Evolutionary conservation across 2,329 filamentous ascomycete genomes (phyloP), one percentile per base, ranked within the genome.

Genomic region (Blastomyces emzantsi): DNA sequence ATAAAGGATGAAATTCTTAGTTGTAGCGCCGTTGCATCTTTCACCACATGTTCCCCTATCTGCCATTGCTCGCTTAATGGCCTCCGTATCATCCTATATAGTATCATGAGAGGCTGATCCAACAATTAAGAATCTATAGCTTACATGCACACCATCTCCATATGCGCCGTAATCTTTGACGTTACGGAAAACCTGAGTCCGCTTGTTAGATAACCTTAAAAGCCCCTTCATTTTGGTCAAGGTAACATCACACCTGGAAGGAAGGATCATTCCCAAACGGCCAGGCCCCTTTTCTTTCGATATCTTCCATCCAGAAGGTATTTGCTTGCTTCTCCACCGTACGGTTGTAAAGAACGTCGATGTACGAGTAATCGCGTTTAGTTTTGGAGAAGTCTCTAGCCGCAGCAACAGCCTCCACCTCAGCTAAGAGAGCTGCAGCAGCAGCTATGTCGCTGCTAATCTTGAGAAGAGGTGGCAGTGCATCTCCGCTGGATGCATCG

Each of bases 1-100:
- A 92, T 68, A 69, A 7, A 69, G 60, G 13, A 69, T 67, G 33
- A 64, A 64, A 60, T 62, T 62, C 43, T 69, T 68, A 22, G 63
- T 64, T n/a, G 67, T 69, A 33, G 65, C 61, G 9, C 66, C 64
- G 30, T 69, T 66, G 60, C 66, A 66, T 8, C 52, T 63, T 13
- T 60, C 65, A 25, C 67, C 67, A 57, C 66, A 69, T 47, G 60
- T 63, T 30, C 63, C 64, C 28, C 60, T 51, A 8, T 64, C 55
- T 39, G 58, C 61, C 33, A 63, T 41, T 51, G 47, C 47, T 36
- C 58, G n/a, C 41, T 41, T 61, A 28, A 57, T 58, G 22, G 62
- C 47, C 28, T 33, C 57, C 5, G 51, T 60, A 60, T 55, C 62
- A 25, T 62, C 60, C 60, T 62, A 62, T 56, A 30, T 17, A 60